Conservation (phyloP, 148 eudicot species). For the Rhododendron vialii region DNA sequence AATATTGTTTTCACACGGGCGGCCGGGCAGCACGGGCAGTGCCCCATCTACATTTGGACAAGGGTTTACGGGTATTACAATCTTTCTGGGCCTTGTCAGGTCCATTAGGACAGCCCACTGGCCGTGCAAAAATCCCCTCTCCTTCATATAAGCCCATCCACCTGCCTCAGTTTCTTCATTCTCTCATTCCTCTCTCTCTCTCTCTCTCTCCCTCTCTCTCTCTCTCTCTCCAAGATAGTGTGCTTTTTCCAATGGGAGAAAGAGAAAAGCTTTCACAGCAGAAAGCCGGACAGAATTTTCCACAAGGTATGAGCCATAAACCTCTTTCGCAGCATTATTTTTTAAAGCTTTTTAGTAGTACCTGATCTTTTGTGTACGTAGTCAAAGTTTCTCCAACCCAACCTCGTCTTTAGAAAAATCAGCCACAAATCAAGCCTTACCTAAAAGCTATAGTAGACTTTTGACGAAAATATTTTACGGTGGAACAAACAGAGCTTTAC, state of each 20-base stretch:
- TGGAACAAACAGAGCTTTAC: too few relatives aligned
- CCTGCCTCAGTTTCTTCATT: not conserved
- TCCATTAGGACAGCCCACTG: constrained; percentile 24
- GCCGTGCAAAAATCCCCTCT: constrained; percentile 11
- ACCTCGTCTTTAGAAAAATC: not conserved
- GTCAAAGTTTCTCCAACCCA: not conserved
- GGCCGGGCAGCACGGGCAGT: not conserved
- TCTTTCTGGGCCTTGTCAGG: constrained; percentile 35
- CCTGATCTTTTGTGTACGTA: not conserved
- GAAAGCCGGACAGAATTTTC: constrained; percentile 17
- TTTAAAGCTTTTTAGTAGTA: not conserved
- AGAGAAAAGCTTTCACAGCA: constrained; percentile 20
- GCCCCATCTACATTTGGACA: not conserved
- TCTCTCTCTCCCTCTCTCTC: not conserved
- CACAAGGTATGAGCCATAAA: constrained; percentile 16
- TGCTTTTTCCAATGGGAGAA: constrained; percentile 15
- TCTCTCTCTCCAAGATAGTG: constrained; percentile 10
- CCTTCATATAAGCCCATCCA: constrained; percentile 18
- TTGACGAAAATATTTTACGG: too few relatives aligned
- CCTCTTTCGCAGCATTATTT: not conserved
- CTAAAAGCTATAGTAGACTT: not conserved
- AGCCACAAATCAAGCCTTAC: not conserved
- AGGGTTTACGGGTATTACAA: not conserved
- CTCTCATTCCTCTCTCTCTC: constrained; percentile 8
- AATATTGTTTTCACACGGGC: not conserved